phyloP scores from a whole-genome alignment of 768 basidiomycete species.

The Auriculariales sp. region DNA sequence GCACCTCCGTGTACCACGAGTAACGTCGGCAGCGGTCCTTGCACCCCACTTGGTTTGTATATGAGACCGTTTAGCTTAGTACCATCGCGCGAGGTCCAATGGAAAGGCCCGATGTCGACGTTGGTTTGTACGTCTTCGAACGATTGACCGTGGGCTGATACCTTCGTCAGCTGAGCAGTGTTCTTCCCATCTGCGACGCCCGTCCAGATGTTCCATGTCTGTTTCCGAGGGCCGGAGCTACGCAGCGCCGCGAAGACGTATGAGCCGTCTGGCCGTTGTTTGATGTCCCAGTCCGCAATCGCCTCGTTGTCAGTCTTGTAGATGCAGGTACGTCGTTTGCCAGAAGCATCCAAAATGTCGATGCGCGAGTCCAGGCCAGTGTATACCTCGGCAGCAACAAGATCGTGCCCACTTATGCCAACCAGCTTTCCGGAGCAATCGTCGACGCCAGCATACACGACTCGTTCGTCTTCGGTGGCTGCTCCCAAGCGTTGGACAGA shows the following conservation, averaged over 20 bases:
- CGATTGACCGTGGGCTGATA: constrained; percentile 7
- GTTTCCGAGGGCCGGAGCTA: constrained; percentile 5
- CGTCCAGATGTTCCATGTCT: constrained; percentile 2
- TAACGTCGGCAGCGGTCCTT: too few species aligned
- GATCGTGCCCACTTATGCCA: too few species aligned
- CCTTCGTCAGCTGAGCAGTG: constrained; percentile 2
- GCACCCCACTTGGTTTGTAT: constrained; percentile 3
- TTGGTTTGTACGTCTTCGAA: not conserved
- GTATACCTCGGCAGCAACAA: constrained; percentile 1
- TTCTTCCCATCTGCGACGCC: constrained; percentile 2
- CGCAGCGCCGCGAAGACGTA: constrained; percentile 2
- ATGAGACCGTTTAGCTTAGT: constrained; percentile 5
- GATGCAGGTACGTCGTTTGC: not conserved
- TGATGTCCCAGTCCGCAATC: constrained; percentile 3
- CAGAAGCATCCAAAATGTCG: constrained; percentile 2
- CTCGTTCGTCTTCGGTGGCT: not conserved
- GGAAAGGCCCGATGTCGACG: not conserved
- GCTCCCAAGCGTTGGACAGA: not conserved
- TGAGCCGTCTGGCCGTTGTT: not conserved
- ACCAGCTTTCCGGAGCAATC: too few species aligned
- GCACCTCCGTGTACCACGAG: too few species aligned
- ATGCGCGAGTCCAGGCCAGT: constrained; percentile 4
- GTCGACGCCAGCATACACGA: too few species aligned
- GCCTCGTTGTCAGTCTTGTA: not conserved
- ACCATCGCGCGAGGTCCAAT: constrained; percentile 6